Evolutionary conservation across 352 stramenopile species (phyloP), one percentile per base, ranked within the genome.

Genomic region (Pythium brachiatum): DNA sequence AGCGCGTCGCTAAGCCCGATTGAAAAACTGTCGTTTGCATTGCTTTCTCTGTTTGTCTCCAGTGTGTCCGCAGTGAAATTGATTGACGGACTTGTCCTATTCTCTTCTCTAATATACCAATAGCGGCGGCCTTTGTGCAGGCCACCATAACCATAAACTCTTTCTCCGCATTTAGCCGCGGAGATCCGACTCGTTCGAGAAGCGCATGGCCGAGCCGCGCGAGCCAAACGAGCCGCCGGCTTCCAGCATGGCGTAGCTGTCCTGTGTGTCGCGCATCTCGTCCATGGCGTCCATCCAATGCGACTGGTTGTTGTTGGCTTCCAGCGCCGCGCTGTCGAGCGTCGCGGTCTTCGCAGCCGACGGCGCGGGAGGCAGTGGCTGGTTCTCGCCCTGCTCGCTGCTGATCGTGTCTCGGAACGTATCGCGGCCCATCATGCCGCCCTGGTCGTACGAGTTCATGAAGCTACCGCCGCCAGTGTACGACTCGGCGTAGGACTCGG

Each of bases 161-260:
- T 7, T 26, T 16, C 15, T 25, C 12, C 7, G 12, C 9, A 18
- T 56, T 18, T 57, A 68, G 7, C 61, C 61, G 55, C 54, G 61
- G 27, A 89, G 25, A 57, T 89, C 79, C 52, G 83, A 92, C 52
- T 92, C 83, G 32, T 74, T 88, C 12, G 83, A 92, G 70, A 90
- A 90, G 44, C 83, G 78, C 47, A 92, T 76, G 47, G 79, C 79
- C 41, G 83, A 92, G 48, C 75, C 83, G 8, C 83, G 79, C 48
- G 66, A 75, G 64, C 83, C 76, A 65, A 82, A 92, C 31, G 81
- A 84, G n/a, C 73, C 77, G 34, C 43, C 50, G 34, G 80, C 83
- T 68, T 90, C 81, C 58, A 92, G 72, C 83, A 92, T 92, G 9
- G 81, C 83, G 70, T 92, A 92, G 71, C 78, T 89, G 74, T 92